phyloP scores from a whole-genome alignment of 495 filamentous ascomycete genomes.

The Endocarpon pusillum region DNA sequence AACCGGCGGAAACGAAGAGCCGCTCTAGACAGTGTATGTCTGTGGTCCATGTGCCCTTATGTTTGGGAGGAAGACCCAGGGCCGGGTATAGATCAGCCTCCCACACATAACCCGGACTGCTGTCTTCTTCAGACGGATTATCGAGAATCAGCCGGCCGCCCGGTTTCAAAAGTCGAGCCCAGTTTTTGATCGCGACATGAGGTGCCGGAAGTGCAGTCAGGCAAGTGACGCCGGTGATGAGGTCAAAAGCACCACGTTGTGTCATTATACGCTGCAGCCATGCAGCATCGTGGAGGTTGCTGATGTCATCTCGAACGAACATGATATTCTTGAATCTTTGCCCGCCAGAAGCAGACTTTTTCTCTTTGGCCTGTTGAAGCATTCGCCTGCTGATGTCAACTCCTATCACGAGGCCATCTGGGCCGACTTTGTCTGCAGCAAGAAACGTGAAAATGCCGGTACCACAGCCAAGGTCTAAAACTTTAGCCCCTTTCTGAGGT shows the following conservation, averaged over 20 bases:
- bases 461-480: slow-evolving; percentile 29
- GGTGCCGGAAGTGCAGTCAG: slow-evolving; percentile 3
- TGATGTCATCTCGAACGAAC: slow-evolving; percentile 21
- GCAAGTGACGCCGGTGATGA: slow-evolving; percentile 8
- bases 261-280: background rate
- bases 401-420: slow-evolving; percentile 19
- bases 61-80: too few relatives aligned
- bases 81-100: too few relatives aligned
- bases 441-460: slow-evolving; percentile 24
- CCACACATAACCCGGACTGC: too few relatives aligned
- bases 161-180: slow-evolving; percentile 7
- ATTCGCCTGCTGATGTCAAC: slow-evolving; percentile 25
- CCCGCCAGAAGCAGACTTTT: slow-evolving; percentile 9
- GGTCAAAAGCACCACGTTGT: slow-evolving; percentile 4
- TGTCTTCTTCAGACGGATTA: too few relatives aligned
- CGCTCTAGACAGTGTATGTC: too few relatives aligned
- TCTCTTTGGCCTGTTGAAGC: slow-evolving; percentile 17
- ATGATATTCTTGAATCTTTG: slow-evolving; percentile 5
- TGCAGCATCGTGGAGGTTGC: slow-evolving; percentile 11
- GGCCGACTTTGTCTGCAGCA: slow-evolving; percentile 16
- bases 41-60: too few relatives aligned
- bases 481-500: slow-evolving; percentile 13
- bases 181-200: slow-evolving; percentile 3
- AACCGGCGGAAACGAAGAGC: too few relatives aligned
- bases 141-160: slow-evolving; percentile 7